Conservation (phyloP, 805 yeast genomes). For the Metahyphopichia silvanorum region DNA sequence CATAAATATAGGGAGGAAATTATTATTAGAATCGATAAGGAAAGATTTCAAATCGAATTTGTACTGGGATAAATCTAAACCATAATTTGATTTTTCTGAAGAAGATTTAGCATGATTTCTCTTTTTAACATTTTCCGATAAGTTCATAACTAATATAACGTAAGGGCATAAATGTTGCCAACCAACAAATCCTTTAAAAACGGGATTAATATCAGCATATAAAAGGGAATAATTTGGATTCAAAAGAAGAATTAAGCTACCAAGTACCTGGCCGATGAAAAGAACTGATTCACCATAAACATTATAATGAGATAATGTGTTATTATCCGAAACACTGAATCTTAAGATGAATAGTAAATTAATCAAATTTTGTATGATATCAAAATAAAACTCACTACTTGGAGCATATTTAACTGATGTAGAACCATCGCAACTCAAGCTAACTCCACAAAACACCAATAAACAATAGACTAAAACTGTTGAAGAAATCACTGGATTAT, state of each 20-base stretch:
- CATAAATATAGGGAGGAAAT: constrained; percentile 31
- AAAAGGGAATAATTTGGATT: constrained; percentile 4
- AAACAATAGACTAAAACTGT: constrained; percentile 5
- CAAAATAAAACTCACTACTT: not conserved
- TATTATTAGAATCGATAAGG: constrained; percentile 27
- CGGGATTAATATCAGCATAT: constrained; percentile 5
- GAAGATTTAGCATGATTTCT: no score
- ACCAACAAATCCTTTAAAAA: constrained; percentile 11
- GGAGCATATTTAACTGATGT: not conserved
- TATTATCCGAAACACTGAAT: not conserved
- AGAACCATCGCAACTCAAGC: no score
- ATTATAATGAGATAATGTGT: not conserved
- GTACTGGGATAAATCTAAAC: not conserved
- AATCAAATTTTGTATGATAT: not conserved
- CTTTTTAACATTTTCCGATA: constrained; percentile 5
- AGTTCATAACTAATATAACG: constrained; percentile 11
- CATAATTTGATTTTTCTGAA: not conserved
- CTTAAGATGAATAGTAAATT: not conserved
- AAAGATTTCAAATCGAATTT: constrained; percentile 5
- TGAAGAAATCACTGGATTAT: constrained; percentile 18
- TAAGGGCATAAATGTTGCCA: constrained; percentile 19
- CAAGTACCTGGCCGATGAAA: not conserved
- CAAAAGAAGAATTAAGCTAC: not conserved
- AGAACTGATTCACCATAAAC: not conserved
- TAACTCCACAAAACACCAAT: not conserved